A percentile compares a stretch with the other conserved stretches of the same genome.
These are phyloP conservation scores for Umbilicaria muhlenbergii DNA, from an alignment of 495 filamentous ascomycete species.

Conservation along the genomic window DNA sequence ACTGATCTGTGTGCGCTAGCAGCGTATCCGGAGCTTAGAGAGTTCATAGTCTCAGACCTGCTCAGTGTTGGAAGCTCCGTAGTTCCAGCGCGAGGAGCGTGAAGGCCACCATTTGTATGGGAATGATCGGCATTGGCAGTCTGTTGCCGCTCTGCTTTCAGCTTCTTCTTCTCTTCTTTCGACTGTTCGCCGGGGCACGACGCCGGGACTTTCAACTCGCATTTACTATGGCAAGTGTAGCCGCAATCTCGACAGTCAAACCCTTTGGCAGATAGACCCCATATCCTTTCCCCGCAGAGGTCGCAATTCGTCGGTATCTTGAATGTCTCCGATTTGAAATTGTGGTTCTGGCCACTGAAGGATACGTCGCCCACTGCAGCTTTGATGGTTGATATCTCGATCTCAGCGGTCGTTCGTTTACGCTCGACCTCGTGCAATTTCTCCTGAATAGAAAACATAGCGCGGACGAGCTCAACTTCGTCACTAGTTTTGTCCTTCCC, in stretches of 20 bases:
- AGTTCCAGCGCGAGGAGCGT: slow-evolving; percentile 13
- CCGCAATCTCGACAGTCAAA: slow-evolving; percentile 92
- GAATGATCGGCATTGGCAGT: slow-evolving; percentile 45
- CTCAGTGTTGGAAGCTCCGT: slow-evolving; percentile 38
- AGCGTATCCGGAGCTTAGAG: slow-evolving; percentile 76
- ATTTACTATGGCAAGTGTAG: slow-evolving; percentile 96
- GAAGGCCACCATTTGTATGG: slow-evolving; percentile 21
- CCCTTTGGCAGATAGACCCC: slow-evolving; percentile 90
- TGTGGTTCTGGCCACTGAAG: slow-evolving; percentile 79
- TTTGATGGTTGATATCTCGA: slow-evolving; percentile 82
- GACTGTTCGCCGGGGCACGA: slow-evolving; percentile 85
- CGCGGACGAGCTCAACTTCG: slow-evolving; percentile 61
- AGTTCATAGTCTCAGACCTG: slow-evolving; percentile 84
- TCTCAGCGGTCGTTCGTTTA: slow-evolving; percentile 71
- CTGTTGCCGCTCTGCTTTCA: slow-evolving; percentile 70
- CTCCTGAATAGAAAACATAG: slow-evolving; percentile 68
- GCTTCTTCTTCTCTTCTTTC: slow-evolving; percentile 87
- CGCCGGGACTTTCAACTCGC: slow-evolving; percentile 94
- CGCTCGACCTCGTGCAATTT: slow-evolving; percentile 74
- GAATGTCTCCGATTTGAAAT: slow-evolving; percentile 94
- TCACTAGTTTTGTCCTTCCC: slow-evolving; percentile 65
- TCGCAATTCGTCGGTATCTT: slow-evolving; percentile 99
- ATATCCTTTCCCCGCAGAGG: slow-evolving; percentile 87
- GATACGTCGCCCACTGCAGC: slow-evolving; percentile 78
- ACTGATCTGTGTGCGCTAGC: slow-evolving; percentile 63